A percentile compares a stretch with the other conserved stretches of the same genome.
Evolutionary conservation across 345 rosid species (phyloP).

Genomic region (Lepidium sativum): DNA sequence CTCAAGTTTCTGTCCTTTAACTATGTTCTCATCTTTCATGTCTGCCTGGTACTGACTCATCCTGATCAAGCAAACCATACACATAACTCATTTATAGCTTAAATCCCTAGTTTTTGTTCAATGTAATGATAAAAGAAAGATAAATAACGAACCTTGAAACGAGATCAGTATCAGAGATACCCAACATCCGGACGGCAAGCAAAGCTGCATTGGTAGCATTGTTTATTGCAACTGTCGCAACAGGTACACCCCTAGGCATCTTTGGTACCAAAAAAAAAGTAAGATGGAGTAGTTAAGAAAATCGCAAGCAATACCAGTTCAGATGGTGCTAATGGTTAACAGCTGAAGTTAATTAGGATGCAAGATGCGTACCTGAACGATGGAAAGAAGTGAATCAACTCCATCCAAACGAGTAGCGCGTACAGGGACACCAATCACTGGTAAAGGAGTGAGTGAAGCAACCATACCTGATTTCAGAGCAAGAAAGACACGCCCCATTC

Average conservation of each 20-base stretch:
- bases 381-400: conserved; percentile 85
- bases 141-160: conserved; percentile 31
- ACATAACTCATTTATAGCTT: background rate
- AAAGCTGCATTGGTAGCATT: conserved; percentile 85
- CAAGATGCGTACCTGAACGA: conserved; percentile 62
- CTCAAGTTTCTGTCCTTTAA: conserved; percentile 63
- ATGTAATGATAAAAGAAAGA: background rate
- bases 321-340: background rate
- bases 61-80: conserved; percentile 30
- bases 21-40: conserved; percentile 56
- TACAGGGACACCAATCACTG: conserved; percentile 88
- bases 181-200: conserved; percentile 72
- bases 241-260: conserved; percentile 98
- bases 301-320: background rate
- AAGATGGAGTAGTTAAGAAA: background rate
- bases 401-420: conserved; percentile 82
- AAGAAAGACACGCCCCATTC: background rate
- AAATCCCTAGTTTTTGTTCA: background rate
- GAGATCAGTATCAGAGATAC: conserved; percentile 60
- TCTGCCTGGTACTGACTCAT: conserved; percentile 90
- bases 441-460: conserved; percentile 86
- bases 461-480: conserved; percentile 63
- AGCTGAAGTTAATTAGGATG: background rate
- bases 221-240: conserved; percentile 86
- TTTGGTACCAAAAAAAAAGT: conserved; percentile 12